These are phyloP conservation scores for Pichia sp. DNA, from an alignment of 1,139 yeast species.

Conservation along the genomic window DNA sequence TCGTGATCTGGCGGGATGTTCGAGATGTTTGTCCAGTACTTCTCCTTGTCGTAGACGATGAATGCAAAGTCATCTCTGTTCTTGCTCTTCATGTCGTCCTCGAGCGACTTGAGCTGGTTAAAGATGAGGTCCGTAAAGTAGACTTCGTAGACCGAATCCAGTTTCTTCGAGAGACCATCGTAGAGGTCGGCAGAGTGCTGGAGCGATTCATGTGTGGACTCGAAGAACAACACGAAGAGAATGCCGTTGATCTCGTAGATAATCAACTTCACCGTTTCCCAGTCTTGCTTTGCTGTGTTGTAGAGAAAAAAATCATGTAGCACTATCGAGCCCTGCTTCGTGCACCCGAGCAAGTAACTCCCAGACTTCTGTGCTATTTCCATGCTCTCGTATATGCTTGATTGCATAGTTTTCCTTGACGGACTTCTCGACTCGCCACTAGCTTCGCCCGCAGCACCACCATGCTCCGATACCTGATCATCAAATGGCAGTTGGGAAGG, in stretches of 20 bases:
- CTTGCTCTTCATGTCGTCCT: slow-evolving; percentile 13
- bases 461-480: neutral
- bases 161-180: slow-evolving; percentile 35
- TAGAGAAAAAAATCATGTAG: slow-evolving; percentile 20
- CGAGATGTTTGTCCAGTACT: slow-evolving; percentile 14
- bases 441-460: neutral
- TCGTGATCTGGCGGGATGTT: slow-evolving; percentile 18
- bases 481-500: neutral
- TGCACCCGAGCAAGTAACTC: slow-evolving; percentile 25
- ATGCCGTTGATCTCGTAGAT: slow-evolving; percentile 32
- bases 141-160: slow-evolving; percentile 33
- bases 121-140: slow-evolving; percentile 27
- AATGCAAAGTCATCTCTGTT: slow-evolving; percentile 7
- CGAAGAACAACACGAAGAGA: slow-evolving; percentile 23
- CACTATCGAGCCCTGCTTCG: slow-evolving; percentile 20
- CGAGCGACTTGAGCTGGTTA: slow-evolving; percentile 26
- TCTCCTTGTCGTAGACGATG: slow-evolving; percentile 15
- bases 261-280: slow-evolving; percentile 18
- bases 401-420: slow-evolving; percentile 1
- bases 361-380: slow-evolving; percentile 21
- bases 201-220: slow-evolving; percentile 9
- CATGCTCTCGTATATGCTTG: slow-evolving; percentile 16
- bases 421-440: slow-evolving; percentile 1
- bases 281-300: neutral
- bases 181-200: slow-evolving; percentile 13